These are phyloP conservation scores for Trichoderma brevicompactum DNA, from an alignment of 2,329 filamentous ascomycete species.

Conservation along the genomic window DNA sequence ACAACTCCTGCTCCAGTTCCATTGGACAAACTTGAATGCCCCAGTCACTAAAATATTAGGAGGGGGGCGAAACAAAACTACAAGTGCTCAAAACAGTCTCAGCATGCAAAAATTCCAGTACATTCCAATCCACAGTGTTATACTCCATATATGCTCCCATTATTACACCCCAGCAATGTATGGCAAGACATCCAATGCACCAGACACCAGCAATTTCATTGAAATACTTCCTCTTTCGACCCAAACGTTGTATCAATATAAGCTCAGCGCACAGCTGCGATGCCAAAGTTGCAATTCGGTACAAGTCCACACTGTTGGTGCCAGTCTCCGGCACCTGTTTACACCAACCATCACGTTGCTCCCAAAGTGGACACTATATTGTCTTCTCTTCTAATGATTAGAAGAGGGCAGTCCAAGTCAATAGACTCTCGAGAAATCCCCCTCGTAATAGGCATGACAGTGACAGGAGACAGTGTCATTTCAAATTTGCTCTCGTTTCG, in stretches of 20 bases:
- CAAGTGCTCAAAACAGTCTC: not conserved
- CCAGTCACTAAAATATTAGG: not conserved
- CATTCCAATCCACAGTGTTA: not conserved
- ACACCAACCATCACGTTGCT: not conserved
- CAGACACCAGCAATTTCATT: conserved; percentile 8
- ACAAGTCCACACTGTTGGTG: not conserved
- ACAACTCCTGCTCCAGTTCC: not conserved
- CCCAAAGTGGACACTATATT: not conserved
- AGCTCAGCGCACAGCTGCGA: not conserved
- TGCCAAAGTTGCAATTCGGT: not conserved
- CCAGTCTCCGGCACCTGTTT: not conserved
- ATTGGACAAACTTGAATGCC: not conserved
- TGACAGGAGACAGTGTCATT: not conserved
- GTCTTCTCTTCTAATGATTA: not conserved
- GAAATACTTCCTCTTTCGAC: not conserved
- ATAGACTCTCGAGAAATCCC: not conserved
- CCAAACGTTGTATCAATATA: not conserved
- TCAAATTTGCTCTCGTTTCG: conserved; percentile 35
- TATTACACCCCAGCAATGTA: conserved; percentile 4
- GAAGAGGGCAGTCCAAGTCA: no score
- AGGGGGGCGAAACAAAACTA: not conserved
- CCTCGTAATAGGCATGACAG: not conserved
- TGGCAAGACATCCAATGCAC: not conserved
- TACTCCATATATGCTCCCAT: conserved; percentile 7
- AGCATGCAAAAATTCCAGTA: not conserved